A percentile compares a stretch with the other conserved stretches of the same genome.
phyloP scores from a whole-genome alignment of 306 rosid genomes.

The Aeschynomene evenia region DNA sequence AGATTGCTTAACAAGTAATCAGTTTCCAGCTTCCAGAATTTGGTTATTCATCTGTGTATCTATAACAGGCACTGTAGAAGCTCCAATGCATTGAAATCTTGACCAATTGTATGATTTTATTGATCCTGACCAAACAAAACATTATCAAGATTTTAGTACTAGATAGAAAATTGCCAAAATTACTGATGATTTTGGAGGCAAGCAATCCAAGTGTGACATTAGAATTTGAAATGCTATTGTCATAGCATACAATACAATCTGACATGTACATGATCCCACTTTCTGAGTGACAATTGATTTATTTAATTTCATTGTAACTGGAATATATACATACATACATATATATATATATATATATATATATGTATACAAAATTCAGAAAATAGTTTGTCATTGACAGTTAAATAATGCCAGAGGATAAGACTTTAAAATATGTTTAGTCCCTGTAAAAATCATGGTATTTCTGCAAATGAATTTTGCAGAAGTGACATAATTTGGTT shows the following conservation, averaged over 20 bases:
- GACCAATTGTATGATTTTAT: slow-evolving; percentile 23
- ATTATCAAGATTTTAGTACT: slow-evolving; percentile 4
- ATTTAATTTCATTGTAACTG: slow-evolving; percentile 11
- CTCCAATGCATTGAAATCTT: slow-evolving; percentile 13
- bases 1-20: slow-evolving; percentile 18
- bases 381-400: neutral
- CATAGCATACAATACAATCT: neutral
- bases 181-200: neutral
- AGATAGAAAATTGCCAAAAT: neutral
- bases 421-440: too few relatives aligned
- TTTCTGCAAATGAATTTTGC: neutral
- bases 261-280: neutral
- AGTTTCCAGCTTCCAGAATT: slow-evolving; percentile 4
- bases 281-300: slow-evolving; percentile 1
- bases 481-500: slow-evolving; percentile 6
- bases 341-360: too few relatives aligned
- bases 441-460: slow-evolving; percentile 13
- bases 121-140: slow-evolving; percentile 51
- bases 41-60: slow-evolving; percentile 10
- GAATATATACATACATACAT: too few relatives aligned
- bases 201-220: neutral
- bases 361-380: neutral
- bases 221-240: neutral
- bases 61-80: neutral
- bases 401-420: neutral